These are phyloP conservation scores for Exophiala sideris DNA, from an alignment of 2,329 filamentous ascomycete genomes.

Conservation along the genomic window DNA sequence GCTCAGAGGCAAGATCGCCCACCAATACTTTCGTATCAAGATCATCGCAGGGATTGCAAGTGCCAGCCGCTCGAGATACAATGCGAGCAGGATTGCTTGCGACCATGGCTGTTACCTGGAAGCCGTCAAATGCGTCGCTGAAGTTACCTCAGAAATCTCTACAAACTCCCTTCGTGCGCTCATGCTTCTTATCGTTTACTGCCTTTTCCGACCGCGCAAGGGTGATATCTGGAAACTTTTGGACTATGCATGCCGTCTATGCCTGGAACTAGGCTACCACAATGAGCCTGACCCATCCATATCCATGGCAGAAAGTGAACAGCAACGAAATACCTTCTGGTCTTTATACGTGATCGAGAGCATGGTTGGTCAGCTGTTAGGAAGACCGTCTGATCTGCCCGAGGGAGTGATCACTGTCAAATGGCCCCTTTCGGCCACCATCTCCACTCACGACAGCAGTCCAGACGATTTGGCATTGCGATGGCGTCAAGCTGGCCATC, in stretches of 20 bases:
- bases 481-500: not conserved
- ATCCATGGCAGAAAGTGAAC: slow-evolving; percentile 7
- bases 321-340: slow-evolving; percentile 29
- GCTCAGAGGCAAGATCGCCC: slow-evolving; percentile 16
- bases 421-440: not conserved
- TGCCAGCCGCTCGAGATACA: slow-evolving; percentile 16
- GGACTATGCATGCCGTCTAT: slow-evolving; percentile 21
- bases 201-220: slow-evolving; percentile 21
- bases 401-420: slow-evolving; percentile 12
- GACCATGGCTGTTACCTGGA: slow-evolving; percentile 18
- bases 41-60: slow-evolving; percentile 30
- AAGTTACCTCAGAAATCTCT: slow-evolving; percentile 20
- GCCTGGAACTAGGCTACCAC: slow-evolving; percentile 31
- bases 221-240: slow-evolving; percentile 20
- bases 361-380: slow-evolving; percentile 33
- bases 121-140: slow-evolving; percentile 9
- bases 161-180: slow-evolving; percentile 19
- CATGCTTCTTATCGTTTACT: slow-evolving; percentile 21
- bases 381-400: slow-evolving; percentile 32
- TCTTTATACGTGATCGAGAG: slow-evolving; percentile 33
- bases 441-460: slow-evolving; percentile 17
- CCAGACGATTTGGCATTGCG: slow-evolving; percentile 18
- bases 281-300: slow-evolving; percentile 19
- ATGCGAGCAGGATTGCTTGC: not conserved
- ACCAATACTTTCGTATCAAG: slow-evolving; percentile 27